Conservation (phyloP, 352 stramenopile species). For the Phytophthora fragariaefolia region DNA sequence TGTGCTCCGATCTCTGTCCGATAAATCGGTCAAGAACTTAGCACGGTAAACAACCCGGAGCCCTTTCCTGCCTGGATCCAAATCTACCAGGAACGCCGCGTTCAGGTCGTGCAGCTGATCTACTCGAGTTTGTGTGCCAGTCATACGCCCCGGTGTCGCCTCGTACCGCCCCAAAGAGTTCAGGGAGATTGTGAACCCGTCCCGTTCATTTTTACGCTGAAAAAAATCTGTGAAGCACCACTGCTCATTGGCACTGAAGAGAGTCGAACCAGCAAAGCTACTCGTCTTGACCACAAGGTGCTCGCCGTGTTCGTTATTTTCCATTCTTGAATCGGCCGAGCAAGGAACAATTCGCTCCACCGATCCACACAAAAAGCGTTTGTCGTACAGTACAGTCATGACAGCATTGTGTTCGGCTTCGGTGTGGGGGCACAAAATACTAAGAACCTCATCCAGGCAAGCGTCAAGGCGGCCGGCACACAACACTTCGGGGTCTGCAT, state of each 20-base stretch:
- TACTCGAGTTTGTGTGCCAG: constrained; percentile 8
- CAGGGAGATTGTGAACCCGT: constrained; percentile 41
- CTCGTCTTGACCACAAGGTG: constrained; percentile 35
- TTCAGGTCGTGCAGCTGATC: constrained; percentile 31
- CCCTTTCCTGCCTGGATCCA: constrained; percentile 11
- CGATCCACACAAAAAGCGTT: constrained; percentile 33
- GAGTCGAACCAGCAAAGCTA: constrained; percentile 27
- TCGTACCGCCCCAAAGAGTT: constrained; percentile 12
- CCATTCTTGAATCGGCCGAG: not conserved
- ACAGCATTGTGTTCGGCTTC: constrained; percentile 38
- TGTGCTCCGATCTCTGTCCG: not conserved
- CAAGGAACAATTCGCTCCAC: constrained; percentile 20
- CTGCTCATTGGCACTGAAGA: constrained; percentile 38
- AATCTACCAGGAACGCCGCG: constrained; percentile 25
- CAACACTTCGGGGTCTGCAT: constrained; percentile 21
- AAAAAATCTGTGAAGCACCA: constrained; percentile 43
- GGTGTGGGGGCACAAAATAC: constrained; percentile 17
- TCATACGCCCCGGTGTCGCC: constrained; percentile 2
- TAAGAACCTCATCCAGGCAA: constrained; percentile 28
- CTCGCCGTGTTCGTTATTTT: not conserved
- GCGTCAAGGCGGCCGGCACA: constrained; percentile 33
- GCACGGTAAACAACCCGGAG: constrained; percentile 37
- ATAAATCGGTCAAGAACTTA: constrained; percentile 6
- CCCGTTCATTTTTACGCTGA: constrained; percentile 13
- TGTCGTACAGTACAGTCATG: constrained; percentile 37